Percentiles rank a stretch among this genome's conserved stretches.
Conservation (phyloP, 352 stramenopile species). For the Aphanomyces cochlioides region DNA sequence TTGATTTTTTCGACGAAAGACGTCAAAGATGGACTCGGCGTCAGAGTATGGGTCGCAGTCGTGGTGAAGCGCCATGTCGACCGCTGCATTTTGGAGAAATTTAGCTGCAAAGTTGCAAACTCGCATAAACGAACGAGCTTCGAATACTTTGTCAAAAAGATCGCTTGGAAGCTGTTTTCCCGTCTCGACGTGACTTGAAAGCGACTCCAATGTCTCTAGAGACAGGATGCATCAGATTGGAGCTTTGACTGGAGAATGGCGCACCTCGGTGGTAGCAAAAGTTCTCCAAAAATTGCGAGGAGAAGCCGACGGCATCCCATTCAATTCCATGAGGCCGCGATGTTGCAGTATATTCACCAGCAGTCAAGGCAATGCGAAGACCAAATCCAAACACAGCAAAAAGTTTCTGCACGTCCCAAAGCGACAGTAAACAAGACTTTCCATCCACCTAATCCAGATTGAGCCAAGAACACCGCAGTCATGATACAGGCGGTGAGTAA, state of each 20-base stretch:
- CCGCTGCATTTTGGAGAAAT: not conserved
- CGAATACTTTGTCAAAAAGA: slow-evolving; percentile 95
- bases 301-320: slow-evolving; percentile 97
- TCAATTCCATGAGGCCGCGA: slow-evolving; percentile 96
- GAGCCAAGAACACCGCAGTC: not conserved
- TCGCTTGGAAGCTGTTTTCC: slow-evolving; percentile 89
- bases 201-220: slow-evolving; percentile 32
- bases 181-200: slow-evolving; percentile 80
- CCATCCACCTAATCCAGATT: slow-evolving; percentile 57
- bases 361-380: slow-evolving; percentile 98
- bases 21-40: not conserved
- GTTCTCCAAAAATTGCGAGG: slow-evolving; percentile 99
- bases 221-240: too few relatives aligned
- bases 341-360: slow-evolving; percentile 90
- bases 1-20: not conserved
- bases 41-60: not conserved
- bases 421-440: slow-evolving; percentile 97
- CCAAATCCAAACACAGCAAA: slow-evolving; percentile 97
- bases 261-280: slow-evolving; percentile 92
- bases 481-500: not conserved
- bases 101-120: not conserved
- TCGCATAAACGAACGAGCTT: slow-evolving; percentile 94
- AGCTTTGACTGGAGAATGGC: not conserved
- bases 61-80: not conserved
- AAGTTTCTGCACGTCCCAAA: slow-evolving; percentile 94